Base-by-base conservation (phyloP, 805 yeast genomes). In the Starmera pachycereana region DNA sequence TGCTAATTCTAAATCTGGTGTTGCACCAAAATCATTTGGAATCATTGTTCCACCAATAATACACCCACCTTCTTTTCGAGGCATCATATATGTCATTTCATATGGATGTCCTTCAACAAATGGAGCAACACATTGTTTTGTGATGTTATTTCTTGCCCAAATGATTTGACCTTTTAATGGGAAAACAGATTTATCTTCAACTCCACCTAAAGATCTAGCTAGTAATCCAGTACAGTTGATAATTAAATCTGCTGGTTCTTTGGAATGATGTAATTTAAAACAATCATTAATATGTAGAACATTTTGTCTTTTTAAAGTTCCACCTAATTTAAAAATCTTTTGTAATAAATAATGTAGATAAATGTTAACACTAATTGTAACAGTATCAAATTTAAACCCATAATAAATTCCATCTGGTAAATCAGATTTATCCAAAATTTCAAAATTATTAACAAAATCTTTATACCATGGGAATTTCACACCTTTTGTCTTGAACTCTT, bases 1-100 rank as follows among this genome's bases (percentile, higher is more conserved):
- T 1, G 74, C 65, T 38, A 77, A 60, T 12, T 54, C 71, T 3
- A 54, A 50, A 46, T 76, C 78, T 33, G 62, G 60, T 4, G 47
- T 50, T 0, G 54, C 44, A 7, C 57, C 51, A 58, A 62, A 63
- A 27, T 61, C 53, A 33, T 57, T 49, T 12, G 51, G 45, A 11
- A 46, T 37, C 40, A 54, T 54, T 12, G 62, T 49, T 10, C 87
- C 88, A 3, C 87, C 88, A 41, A 80, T 67, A 32, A 80, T 74
- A 29, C 74, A 65, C 35, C 83, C 84, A n/a, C 87, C 86, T 58
- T 80, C 87, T 44, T 72, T 74, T 41, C 87, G 59, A n/a, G 87
- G 87, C 66, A 80, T 73, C 30, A 75, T 61, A 51, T 80, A 79
- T 25, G 78, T 58, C 37, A 61, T 52, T 47, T 81, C 87, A 33